These are phyloP conservation scores for Xylaria castorea DNA, from an alignment of 495 filamentous ascomycete species.

Conservation along the genomic window DNA sequence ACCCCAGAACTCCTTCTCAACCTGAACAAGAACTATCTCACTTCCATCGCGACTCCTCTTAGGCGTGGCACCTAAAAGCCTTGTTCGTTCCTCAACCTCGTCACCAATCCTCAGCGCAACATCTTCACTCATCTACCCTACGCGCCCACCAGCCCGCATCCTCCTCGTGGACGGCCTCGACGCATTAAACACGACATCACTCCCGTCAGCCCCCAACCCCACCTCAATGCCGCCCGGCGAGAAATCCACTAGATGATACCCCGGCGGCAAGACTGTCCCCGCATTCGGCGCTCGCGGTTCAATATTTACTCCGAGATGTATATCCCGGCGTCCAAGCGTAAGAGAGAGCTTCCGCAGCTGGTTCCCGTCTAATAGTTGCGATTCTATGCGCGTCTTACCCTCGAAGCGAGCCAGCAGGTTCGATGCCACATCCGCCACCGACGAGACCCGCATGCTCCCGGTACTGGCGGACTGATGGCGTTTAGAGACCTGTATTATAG, in stretches of 20 bases:
- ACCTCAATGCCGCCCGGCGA: slow-evolving; percentile 58
- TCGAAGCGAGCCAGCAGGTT: neutral
- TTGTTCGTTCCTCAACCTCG: neutral
- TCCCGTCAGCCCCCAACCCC: slow-evolving; percentile 65
- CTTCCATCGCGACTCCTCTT: slow-evolving; percentile 62
- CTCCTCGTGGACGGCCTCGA: slow-evolving; percentile 65
- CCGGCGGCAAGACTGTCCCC: slow-evolving; percentile 59
- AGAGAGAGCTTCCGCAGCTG: slow-evolving; percentile 63
- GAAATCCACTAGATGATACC: slow-evolving; percentile 68
- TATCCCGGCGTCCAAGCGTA: slow-evolving; percentile 49
- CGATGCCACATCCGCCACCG: neutral
- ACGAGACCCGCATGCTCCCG: neutral
- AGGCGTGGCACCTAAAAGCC: slow-evolving; percentile 42
- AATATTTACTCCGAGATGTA: neutral
- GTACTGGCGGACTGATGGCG: neutral
- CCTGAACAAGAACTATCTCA: slow-evolving; percentile 70
- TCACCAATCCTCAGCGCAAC: slow-evolving; percentile 36
- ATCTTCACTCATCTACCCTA: slow-evolving; percentile 60
- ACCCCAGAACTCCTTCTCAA: slow-evolving; percentile 65
- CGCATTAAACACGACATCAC: slow-evolving; percentile 65
- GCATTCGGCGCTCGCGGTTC: neutral
- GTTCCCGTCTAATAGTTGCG: slow-evolving; percentile 62
- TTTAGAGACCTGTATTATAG: neutral
- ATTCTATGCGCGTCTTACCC: slow-evolving; percentile 39
- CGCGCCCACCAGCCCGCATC: slow-evolving; percentile 73